Conservation (phyloP, 108 stramenopile species). For the Cyclotella choctawhatcheeana region DNA sequence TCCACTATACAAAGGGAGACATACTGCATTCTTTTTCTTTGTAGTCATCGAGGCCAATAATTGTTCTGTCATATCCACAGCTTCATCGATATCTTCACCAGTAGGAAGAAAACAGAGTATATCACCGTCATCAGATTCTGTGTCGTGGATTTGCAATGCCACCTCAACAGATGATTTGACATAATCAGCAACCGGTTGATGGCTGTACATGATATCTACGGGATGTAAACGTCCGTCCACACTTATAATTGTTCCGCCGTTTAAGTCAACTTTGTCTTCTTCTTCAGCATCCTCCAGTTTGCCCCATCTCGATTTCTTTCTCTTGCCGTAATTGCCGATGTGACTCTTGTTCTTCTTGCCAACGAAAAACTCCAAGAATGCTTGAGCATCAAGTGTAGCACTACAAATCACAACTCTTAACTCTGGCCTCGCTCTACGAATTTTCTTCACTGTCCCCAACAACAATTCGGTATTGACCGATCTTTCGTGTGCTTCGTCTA, state of each 20-base stretch:
- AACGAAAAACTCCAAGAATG: slow-evolving; percentile 92
- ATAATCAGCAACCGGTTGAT: slow-evolving; percentile 82
- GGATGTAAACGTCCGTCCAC: slow-evolving; percentile 85
- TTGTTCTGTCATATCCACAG: slow-evolving; percentile 78
- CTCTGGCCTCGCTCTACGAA: slow-evolving; percentile 73
- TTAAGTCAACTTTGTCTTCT: background rate
- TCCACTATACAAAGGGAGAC: slow-evolving; percentile 90
- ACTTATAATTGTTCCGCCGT: slow-evolving; percentile 77
- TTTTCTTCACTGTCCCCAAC: slow-evolving; percentile 89
- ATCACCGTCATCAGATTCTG: slow-evolving; percentile 71
- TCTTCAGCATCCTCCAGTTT: slow-evolving; percentile 21
- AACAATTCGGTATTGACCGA: slow-evolving; percentile 90
- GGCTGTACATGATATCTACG: slow-evolving; percentile 88
- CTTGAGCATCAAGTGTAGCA: slow-evolving; percentile 95
- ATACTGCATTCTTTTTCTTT: slow-evolving; percentile 33
- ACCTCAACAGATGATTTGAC: slow-evolving; percentile 81
- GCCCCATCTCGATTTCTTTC: slow-evolving; percentile 53
- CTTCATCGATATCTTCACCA: slow-evolving; percentile 91
- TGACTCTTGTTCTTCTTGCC: slow-evolving; percentile 52
- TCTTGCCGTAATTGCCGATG: slow-evolving; percentile 22
- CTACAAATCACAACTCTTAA: slow-evolving; percentile 95
- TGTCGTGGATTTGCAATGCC: slow-evolving; percentile 70
- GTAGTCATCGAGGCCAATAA: slow-evolving; percentile 22
- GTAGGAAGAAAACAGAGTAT: slow-evolving; percentile 95
- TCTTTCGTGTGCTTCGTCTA: slow-evolving; percentile 98